Percentiles rank a stretch among this genome's conserved stretches.
Evolutionary conservation across 805 yeast species (phyloP).

Genomic region (Kodamaea sagamina): DNA sequence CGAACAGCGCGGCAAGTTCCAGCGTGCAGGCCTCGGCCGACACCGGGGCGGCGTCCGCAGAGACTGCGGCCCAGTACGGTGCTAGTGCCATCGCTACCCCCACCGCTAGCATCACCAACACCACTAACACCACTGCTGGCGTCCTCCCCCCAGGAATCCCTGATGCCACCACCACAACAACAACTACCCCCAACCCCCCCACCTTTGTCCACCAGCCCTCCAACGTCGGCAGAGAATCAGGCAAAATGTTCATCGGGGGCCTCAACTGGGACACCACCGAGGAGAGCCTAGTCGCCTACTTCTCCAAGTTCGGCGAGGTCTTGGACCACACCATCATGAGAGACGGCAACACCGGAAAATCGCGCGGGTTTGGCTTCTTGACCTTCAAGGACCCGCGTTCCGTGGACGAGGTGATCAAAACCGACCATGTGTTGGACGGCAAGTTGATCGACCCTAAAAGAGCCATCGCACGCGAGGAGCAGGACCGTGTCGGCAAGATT

Average conservation of each 20-base stretch:
- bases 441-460: slow-evolving; percentile 96
- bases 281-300: slow-evolving; percentile 78
- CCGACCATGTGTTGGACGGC: slow-evolving; percentile 90
- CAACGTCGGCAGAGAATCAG: slow-evolving; percentile 57
- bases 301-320: slow-evolving; percentile 86
- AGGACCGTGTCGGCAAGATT: slow-evolving; percentile 93
- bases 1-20: too few species aligned
- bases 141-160: too few species aligned
- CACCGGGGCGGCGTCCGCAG: slow-evolving; percentile 6
- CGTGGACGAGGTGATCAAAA: slow-evolving; percentile 82
- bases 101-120: slow-evolving; percentile 13
- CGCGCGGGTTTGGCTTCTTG: slow-evolving; percentile 93
- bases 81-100: neutral
- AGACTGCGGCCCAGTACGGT: neutral
- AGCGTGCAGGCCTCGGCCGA: too few species aligned
- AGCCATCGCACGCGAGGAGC: slow-evolving; percentile 97
- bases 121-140: too few species aligned
- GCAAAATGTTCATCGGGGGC: slow-evolving; percentile 95
- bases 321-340: slow-evolving; percentile 90
- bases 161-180: too few species aligned
- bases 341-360: slow-evolving; percentile 80
- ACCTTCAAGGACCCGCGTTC: slow-evolving; percentile 80
- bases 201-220: slow-evolving; percentile 26
- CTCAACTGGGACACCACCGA: slow-evolving; percentile 97
- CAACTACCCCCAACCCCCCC: too few species aligned